Base-by-base conservation (phyloP, 225 moss, liverwort and hornwort genomes). In the Rhytidiadelphus loreus region DNA sequence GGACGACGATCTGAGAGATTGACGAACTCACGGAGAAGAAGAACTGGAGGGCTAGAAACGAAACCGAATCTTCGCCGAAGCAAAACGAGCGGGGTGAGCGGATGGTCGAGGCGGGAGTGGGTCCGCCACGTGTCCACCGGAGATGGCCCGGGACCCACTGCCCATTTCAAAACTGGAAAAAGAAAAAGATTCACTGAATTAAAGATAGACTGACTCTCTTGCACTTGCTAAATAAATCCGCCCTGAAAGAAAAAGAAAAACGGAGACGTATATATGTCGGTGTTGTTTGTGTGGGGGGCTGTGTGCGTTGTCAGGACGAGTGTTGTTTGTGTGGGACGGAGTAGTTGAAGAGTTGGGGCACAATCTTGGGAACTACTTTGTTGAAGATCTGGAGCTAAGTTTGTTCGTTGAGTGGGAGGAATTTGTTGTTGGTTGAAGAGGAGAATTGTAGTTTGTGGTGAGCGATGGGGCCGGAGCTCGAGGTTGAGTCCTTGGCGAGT, bases 391-490 rank as follows among this genome's bases (percentile, higher is more conserved):
- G 52, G 53, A 39, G 52, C 55, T 4, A 53, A 53, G 77, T 9
- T 21, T 77, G 11, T 41, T 74, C 77, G 37, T 64, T 52, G 87
- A 37, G 57, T 22, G 66, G 74, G 82, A 61, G 46, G 71, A 48
- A 16, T 57, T 64, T 46, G 37, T 48, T 83, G 18, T 20, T 35
- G 53, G 16, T 68, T 60, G 85, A 29, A 37, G 83, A 37, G 83
- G 56, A 48, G 84, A n/a, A 70, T 64, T 82, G 64, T 64, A 69
- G n/a, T 70, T 87, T 35, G 52, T 26, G 58, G 83, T 7, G 79
- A 85, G 88, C 86, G 56, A 92, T 92, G 92, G 92, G 84, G 29
- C 46, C 86, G 56, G 76, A 76, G 30, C 37, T 88, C 33, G 86
- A 80, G 84, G 28, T 30, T 22, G 69, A 69, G 59, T 50, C 65